phyloP scores from a whole-genome alignment of 106 monocot species.

The Posidonia australis region DNA sequence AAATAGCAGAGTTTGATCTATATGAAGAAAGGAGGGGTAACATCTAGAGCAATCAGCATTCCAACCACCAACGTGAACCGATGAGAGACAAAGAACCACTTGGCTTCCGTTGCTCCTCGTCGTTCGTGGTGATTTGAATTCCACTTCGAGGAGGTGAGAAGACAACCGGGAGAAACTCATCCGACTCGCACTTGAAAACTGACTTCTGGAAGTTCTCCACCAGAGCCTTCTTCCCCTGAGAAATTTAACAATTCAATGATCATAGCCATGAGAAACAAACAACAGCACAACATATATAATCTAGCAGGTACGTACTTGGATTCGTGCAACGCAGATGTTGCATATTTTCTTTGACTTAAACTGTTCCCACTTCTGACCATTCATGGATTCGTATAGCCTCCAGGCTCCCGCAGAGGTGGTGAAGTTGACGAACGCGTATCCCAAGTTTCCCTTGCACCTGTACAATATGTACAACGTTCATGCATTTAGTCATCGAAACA shows the following conservation, averaged over 20 bases:
- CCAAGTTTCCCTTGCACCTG: constrained; percentile 22
- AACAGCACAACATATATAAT: no score
- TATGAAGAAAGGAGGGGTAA: no score
- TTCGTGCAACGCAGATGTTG: constrained; percentile 30
- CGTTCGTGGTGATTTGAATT: background rate
- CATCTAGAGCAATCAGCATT: no score
- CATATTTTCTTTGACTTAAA: constrained; percentile 28
- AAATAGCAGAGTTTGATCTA: no score
- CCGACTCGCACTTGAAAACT: constrained; percentile 24
- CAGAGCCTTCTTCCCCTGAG: constrained; percentile 20
- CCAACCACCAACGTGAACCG: no score
- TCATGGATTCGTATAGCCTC: constrained; percentile 16
- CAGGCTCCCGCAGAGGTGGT: constrained; percentile 17
- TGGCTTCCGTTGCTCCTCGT: no score
- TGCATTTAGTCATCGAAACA: no score
- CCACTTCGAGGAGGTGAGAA: constrained; percentile 29
- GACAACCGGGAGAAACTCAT: constrained; percentile 31
- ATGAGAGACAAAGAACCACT: no score
- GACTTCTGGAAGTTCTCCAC: constrained; percentile 23
- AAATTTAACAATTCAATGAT: no score
- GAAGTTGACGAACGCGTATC: constrained; percentile 52
- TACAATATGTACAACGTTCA: no score
- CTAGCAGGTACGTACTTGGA: constrained; percentile 23
- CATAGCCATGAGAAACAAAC: no score
- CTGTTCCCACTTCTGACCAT: constrained; percentile 14